Conservation (phyloP, 2,329 filamentous ascomycete species). For the Fusarium fracticaudum region DNA sequence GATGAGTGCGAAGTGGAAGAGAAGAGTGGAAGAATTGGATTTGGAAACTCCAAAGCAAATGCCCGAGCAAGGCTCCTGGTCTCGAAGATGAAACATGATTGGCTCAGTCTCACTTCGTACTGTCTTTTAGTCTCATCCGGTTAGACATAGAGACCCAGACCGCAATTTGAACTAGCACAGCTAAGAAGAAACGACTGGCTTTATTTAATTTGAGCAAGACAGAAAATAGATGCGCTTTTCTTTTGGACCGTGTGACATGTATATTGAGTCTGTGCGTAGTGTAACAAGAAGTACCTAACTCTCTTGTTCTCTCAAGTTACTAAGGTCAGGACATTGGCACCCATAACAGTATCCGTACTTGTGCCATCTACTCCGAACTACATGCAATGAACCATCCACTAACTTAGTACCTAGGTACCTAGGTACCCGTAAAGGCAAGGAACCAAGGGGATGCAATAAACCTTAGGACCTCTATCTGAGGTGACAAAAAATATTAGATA, state of each 20-base stretch:
- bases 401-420: neutral
- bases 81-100: slow-evolving; percentile 21
- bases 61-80: slow-evolving; percentile 13
- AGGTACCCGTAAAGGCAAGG: neutral
- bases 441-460: neutral
- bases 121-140: slow-evolving; percentile 34
- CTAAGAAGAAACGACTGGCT: neutral
- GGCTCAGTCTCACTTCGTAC: slow-evolving; percentile 35
- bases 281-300: neutral
- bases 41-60: slow-evolving; percentile 9
- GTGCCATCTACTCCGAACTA: neutral
- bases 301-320: neutral
- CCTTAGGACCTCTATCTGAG: too few relatives aligned
- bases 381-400: neutral
- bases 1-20: neutral
- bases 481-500: too few relatives aligned
- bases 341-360: neutral
- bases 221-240: neutral
- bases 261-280: slow-evolving; percentile 7
- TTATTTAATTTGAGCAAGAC: slow-evolving; percentile 15
- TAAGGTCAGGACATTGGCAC: neutral
- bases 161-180: slow-evolving; percentile 19
- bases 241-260: slow-evolving; percentile 7
- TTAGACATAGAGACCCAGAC: slow-evolving; percentile 5
- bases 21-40: slow-evolving; percentile 2